phyloP scores from a whole-genome alignment of 2,329 filamentous ascomycete species.

The Cryphonectria radicalis region DNA sequence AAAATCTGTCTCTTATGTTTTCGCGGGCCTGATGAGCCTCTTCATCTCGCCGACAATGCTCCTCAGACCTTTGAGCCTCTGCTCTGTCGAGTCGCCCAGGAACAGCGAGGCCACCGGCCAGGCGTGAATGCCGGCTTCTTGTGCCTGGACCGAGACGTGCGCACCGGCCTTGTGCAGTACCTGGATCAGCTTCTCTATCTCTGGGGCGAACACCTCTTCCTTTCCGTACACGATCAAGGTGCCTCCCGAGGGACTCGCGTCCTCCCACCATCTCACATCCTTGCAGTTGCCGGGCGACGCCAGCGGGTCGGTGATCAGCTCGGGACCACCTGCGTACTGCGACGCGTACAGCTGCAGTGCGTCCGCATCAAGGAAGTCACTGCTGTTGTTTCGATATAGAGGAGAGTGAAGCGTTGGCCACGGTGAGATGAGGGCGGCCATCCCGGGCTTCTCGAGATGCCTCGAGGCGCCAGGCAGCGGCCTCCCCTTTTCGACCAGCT shows the following conservation, averaged over 20 bases:
- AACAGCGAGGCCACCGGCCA: conserved; percentile 78
- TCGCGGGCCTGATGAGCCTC: conserved; percentile 33
- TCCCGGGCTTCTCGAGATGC: conserved; percentile 48
- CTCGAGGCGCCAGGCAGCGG: conserved; percentile 35
- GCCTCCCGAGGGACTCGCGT: conserved; percentile 67
- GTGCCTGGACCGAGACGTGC: conserved; percentile 61
- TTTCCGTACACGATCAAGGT: conserved; percentile 74
- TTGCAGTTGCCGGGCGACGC: conserved; percentile 75
- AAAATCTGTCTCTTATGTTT: conserved; percentile 31
- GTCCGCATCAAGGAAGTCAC: conserved; percentile 74
- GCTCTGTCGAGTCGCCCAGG: conserved; percentile 51
- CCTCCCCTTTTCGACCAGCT: conserved; percentile 18
- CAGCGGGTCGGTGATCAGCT: conserved; percentile 54
- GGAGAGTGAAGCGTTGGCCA: conserved; percentile 76
- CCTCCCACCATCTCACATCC: conserved; percentile 67
- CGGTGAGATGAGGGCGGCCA: conserved; percentile 77
- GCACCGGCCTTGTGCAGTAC: conserved; percentile 58
- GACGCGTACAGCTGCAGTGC: conserved; percentile 71
- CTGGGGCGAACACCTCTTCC: conserved; percentile 77
- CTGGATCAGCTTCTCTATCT: conserved; percentile 65
- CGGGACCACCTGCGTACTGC: conserved; percentile 64
- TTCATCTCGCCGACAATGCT: conserved; percentile 46
- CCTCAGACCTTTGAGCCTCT: conserved; percentile 57
- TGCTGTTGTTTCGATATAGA: conserved; percentile 68
- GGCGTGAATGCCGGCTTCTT: conserved; percentile 73